These are phyloP conservation scores for Allomyces arbusculus DNA, from an alignment of 192 early-diverging fungal genomes.

Conservation along the genomic window DNA sequence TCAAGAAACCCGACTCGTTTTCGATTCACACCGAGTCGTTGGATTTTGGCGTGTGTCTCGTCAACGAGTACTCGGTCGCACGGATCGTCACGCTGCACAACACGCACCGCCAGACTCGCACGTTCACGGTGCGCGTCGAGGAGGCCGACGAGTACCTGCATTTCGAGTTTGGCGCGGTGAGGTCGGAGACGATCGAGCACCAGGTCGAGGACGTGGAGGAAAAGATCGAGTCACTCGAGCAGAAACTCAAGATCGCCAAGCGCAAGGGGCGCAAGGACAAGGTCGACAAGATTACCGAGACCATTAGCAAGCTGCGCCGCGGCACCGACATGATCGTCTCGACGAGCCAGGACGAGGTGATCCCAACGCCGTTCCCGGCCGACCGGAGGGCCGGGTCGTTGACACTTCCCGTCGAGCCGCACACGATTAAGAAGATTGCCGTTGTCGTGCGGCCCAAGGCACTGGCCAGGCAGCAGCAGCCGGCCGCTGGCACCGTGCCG, in stretches of 20 bases:
- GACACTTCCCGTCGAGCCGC: slow-evolving; percentile 45
- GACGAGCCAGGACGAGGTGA: slow-evolving; percentile 6
- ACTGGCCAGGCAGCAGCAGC: too few species aligned
- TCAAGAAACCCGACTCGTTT: slow-evolving; percentile 74
- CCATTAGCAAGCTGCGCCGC: slow-evolving; percentile 48
- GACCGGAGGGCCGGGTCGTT: slow-evolving; percentile 34
- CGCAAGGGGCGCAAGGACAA: slow-evolving; percentile 78
- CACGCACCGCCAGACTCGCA: slow-evolving; percentile 56
- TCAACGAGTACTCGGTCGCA: slow-evolving; percentile 34
- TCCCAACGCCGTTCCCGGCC: background rate
- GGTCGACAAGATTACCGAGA: slow-evolving; percentile 54
- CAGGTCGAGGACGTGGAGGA: slow-evolving; percentile 62
- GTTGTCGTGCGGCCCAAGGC: slow-evolving; percentile 33
- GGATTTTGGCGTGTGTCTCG: slow-evolving; percentile 50
- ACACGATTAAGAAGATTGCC: slow-evolving; percentile 39
- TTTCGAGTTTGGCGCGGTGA: slow-evolving; percentile 29
- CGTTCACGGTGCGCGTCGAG: slow-evolving; percentile 57
- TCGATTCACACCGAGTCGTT: slow-evolving; percentile 47
- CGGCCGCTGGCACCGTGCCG: slow-evolving; percentile 4
- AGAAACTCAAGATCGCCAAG: slow-evolving; percentile 89
- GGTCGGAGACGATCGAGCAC: slow-evolving; percentile 21
- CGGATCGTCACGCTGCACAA: slow-evolving; percentile 51
- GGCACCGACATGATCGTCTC: background rate
- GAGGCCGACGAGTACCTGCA: slow-evolving; percentile 31
- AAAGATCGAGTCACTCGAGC: slow-evolving; percentile 86